Evolutionary conservation across 768 basidiomycete genomes (phyloP).

Genomic region (Lanmaoa rubissima): DNA sequence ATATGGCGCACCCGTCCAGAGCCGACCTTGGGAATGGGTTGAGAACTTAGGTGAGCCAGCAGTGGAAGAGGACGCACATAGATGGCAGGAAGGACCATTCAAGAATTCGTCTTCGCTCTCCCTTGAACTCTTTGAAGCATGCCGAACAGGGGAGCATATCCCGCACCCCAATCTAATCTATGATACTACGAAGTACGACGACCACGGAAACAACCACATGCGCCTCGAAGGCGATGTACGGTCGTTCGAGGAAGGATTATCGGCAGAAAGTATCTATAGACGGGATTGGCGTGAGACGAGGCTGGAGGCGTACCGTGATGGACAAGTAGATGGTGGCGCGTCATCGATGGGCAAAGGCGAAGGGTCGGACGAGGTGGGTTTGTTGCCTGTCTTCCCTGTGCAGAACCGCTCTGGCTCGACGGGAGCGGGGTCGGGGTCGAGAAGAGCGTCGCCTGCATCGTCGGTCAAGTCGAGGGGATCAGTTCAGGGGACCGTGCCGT

Average conservation of each 20-base stretch:
- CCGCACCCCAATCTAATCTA: conserved; percentile 1
- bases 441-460: conserved; percentile 46
- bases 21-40: conserved; percentile 86
- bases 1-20: conserved; percentile 53
- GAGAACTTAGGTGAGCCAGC: conserved; percentile 61
- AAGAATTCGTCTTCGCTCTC: conserved; percentile 72
- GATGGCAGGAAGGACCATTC: conserved; percentile 43
- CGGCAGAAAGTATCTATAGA: conserved; percentile 61
- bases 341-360: conserved; percentile 17
- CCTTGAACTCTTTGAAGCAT: conserved; percentile 67
- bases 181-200: conserved; percentile 16
- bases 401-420: conserved; percentile 16
- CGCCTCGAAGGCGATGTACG: conserved; percentile 45
- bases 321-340: conserved; percentile 10
- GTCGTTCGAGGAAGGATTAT: conserved; percentile 65
- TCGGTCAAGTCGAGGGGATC: conserved; percentile 46
- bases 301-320: conserved; percentile 27
- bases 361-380: conserved; percentile 30
- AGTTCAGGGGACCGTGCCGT: conserved; percentile 24
- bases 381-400: conserved; percentile 24
- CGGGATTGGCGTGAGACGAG: conserved; percentile 80
- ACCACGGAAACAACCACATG: conserved; percentile 11
- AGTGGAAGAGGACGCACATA: conserved; percentile 42
- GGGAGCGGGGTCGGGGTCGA: conserved; percentile 26
- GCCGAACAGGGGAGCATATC: conserved; percentile 59